Percentiles rank a stretch among this genome's conserved stretches.
Evolutionary conservation across 2,329 filamentous ascomycete genomes (phyloP).

Genomic region (Sporothrix curviconia): DNA sequence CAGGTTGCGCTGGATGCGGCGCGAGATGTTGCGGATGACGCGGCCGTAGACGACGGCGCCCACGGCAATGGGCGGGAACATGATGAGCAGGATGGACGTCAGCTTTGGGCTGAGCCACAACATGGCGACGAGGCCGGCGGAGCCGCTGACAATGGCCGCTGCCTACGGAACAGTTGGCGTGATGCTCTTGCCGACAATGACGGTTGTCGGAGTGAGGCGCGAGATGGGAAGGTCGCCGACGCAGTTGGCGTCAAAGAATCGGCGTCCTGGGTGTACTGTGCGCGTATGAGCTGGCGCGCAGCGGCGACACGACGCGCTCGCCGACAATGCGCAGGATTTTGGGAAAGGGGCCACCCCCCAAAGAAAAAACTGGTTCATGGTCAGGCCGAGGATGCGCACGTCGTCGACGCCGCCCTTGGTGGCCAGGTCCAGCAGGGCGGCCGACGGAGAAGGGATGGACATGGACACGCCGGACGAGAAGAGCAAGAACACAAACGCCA

Average conservation of each 20-base stretch:
- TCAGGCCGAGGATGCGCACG: slow-evolving; percentile 72
- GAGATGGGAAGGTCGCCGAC: slow-evolving; percentile 96
- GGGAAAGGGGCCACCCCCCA: no score
- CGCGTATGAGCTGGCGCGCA: slow-evolving; percentile 87
- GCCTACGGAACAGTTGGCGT: slow-evolving; percentile 96
- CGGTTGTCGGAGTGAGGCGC: slow-evolving; percentile 87
- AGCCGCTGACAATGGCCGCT: slow-evolving; percentile 81
- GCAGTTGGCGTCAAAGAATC: slow-evolving; percentile 98
- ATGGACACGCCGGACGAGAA: slow-evolving; percentile 90
- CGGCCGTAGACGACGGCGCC: slow-evolving; percentile 89
- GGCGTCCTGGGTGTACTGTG: slow-evolving; percentile 91
- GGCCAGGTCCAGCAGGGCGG: slow-evolving; percentile 85
- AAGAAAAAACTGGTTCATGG: slow-evolving; percentile 83
- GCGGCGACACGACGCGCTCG: slow-evolving; percentile 83
- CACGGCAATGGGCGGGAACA: slow-evolving; percentile 86
- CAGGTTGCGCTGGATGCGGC: slow-evolving; percentile 88
- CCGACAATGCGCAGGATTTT: slow-evolving; percentile 87
- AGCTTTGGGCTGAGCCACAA: slow-evolving; percentile 89
- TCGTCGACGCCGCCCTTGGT: slow-evolving; percentile 65
- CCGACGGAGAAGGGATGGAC: slow-evolving; percentile 97
- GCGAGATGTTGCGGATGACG: slow-evolving; percentile 79
- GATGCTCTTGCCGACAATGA: slow-evolving; percentile 97
- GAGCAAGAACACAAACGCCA: slow-evolving; percentile 79
- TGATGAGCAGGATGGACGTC: slow-evolving; percentile 75
- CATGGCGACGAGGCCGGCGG: slow-evolving; percentile 87